Base-by-base conservation (phyloP, 129 eudicot genomes). In the Arctium minus region DNA sequence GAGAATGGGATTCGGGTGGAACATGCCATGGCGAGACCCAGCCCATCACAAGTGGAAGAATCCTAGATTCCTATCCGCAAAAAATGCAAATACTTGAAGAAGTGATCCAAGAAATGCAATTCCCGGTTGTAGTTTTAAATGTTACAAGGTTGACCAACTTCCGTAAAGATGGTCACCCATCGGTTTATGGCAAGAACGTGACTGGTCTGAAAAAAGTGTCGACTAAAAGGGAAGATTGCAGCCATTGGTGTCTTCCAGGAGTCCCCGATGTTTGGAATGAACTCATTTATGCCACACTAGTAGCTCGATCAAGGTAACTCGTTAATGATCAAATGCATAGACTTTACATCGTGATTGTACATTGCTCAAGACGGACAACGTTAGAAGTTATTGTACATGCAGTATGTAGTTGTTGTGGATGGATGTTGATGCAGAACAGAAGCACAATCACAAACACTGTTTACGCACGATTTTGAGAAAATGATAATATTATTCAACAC, bases 231-330 rank as follows among this genome's bases (percentile, higher is more conserved):
- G 97, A 95, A 88, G 99, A 93, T 75, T 95, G 98, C 73, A 95
- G 98, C 86, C 98, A 92, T 72, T 95, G 98, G 98, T 95, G 98
- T 83, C 97, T 95, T 85, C 99, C 99, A 5, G 99, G 99, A 35
- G 93, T 95, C 13, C 99, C 99, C 4, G 99, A 95, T 68, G 97
- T 97, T 6, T 95, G 99, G 99, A 95, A 95, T 85, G 99, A 95
- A 86, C 92, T 95, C 40, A 89, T 95, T 83, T 95, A 91, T 83
- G 89, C 94, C 68, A 88, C 94, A 69, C 75, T 95, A 82, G 89
- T 91, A 29, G 83, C 82, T 62, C 83, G 74, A 71, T 79, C 89
- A 27, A 81, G 75, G 27, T 80, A 80, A 78, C 62, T 15, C 2
- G 13, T 62, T 72, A 39, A 73, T 64, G 7, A 80, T 56, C 37